These are phyloP conservation scores for Plenodomus tracheiphilus DNA, from an alignment of 2,329 filamentous ascomycete genomes.

Conservation along the genomic window DNA sequence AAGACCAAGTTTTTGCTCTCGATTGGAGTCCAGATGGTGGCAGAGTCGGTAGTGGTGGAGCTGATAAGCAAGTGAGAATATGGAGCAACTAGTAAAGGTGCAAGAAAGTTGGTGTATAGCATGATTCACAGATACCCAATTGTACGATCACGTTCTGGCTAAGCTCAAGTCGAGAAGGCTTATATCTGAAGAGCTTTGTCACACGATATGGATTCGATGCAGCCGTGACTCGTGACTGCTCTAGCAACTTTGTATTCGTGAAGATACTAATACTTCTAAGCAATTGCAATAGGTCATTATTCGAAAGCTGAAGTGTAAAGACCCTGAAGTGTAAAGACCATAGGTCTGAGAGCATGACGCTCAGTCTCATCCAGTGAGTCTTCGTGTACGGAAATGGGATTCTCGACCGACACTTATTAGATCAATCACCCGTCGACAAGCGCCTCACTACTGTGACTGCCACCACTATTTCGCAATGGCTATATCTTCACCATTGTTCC, in stretches of 20 bases:
- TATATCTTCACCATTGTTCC: background rate
- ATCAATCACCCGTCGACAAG: background rate
- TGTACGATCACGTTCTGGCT: background rate
- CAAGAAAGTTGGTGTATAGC: background rate
- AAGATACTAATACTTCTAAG: no score
- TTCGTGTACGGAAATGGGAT: no score
- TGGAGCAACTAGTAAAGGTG: constrained; percentile 59
- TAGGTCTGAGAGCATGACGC: no score
- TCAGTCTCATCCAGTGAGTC: no score
- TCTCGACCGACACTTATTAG: background rate
- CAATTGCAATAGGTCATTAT: no score
- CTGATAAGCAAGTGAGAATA: constrained; percentile 76
- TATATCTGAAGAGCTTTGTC: background rate
- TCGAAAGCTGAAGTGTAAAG: no score
- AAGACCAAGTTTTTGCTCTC: constrained; percentile 90
- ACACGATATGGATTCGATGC: no score
- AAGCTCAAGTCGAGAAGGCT: background rate
- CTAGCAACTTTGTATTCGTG: no score
- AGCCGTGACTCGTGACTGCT: no score
- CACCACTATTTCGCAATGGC: background rate
- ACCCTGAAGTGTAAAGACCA: no score
- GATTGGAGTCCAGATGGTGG: constrained; percentile 94
- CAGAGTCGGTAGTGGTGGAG: constrained; percentile 86
- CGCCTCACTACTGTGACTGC: background rate
- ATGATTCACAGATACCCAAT: background rate